A percentile compares a stretch with the other conserved stretches of the same genome.
phyloP scores from a whole-genome alignment of 202 grass and related monocot species.

The Panicum hallii region DNA sequence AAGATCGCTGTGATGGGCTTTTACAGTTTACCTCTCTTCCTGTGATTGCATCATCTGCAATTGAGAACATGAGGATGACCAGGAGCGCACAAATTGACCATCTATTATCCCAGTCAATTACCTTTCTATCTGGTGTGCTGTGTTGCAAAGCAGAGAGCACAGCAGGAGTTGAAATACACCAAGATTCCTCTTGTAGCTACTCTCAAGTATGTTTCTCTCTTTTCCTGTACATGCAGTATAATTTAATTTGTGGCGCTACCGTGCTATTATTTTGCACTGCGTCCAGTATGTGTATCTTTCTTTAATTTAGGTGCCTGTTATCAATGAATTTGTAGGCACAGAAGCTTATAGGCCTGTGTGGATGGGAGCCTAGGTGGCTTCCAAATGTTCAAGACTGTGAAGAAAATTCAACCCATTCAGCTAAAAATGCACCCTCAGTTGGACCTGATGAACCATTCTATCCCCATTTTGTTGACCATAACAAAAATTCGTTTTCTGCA shows the following conservation, averaged over 20 bases:
- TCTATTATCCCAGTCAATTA: conserved; percentile 70
- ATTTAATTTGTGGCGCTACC: conserved; percentile 12
- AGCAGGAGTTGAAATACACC: conserved; percentile 56
- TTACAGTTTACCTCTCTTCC: conserved; percentile 85
- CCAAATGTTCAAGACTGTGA: conserved; percentile 98
- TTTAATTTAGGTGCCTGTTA: conserved; percentile 20
- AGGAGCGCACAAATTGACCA: conserved; percentile 70
- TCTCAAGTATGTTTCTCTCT: conserved; percentile 64
- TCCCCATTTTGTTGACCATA: conserved; percentile 52
- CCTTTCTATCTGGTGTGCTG: conserved; percentile 74
- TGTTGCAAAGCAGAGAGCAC: conserved; percentile 74
- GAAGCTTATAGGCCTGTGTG: conserved; percentile 96
- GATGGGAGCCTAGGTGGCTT: conserved; percentile 99
- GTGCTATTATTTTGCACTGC: conserved; percentile 24
- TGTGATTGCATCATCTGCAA: conserved; percentile 79
- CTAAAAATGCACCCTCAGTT: conserved; percentile 66
- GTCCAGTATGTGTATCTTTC: conserved; percentile 22
- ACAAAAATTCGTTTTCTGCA: conserved; percentile 64
- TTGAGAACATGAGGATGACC: conserved; percentile 82
- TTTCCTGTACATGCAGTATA: background rate
- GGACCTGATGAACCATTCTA: conserved; percentile 49
- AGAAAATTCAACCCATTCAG: conserved; percentile 91
- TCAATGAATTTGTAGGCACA: conserved; percentile 67
- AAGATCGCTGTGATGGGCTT: conserved; percentile 93
- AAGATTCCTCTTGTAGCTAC: conserved; percentile 67